phyloP scores from a whole-genome alignment of 2,329 filamentous ascomycete genomes.

The Aspergillus udagawae region DNA sequence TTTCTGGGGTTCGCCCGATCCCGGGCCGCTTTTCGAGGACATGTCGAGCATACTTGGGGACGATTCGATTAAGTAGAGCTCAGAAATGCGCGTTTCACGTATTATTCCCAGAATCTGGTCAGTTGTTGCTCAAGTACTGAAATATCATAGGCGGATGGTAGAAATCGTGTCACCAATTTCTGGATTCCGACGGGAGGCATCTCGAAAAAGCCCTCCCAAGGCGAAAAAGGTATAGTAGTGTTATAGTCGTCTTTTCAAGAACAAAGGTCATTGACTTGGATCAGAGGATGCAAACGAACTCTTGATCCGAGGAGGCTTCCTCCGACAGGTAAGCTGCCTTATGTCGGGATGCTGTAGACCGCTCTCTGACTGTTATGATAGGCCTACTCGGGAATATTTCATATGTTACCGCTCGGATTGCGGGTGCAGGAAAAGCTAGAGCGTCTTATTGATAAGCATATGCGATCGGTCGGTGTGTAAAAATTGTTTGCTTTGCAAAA shows the following conservation, averaged over 20 bases:
- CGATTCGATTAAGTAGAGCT: conserved; percentile 14
- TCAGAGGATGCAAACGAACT: conserved; percentile 61
- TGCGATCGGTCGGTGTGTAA: conserved; percentile 64
- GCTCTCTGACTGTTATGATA: conserved; percentile 29
- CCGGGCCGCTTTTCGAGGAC: conserved; percentile 22
- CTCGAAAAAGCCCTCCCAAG: conserved; percentile 49
- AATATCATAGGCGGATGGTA: conserved; percentile 48
- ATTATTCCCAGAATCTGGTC: conserved; percentile 11
- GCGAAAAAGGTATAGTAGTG: conserved; percentile 37
- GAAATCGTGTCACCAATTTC: conserved; percentile 64
- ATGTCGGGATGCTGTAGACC: neutral
- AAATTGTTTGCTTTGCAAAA: neutral
- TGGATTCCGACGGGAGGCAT: conserved; percentile 77
- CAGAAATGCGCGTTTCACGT: conserved; percentile 35
- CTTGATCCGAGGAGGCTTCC: conserved; percentile 66
- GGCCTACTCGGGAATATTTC: conserved; percentile 87
- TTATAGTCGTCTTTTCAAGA: neutral
- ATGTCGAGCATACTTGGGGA: conserved; percentile 23
- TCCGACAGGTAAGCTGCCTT: conserved; percentile 58
- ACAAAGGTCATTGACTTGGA: conserved; percentile 41
- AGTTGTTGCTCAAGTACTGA: conserved; percentile 7
- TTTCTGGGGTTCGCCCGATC: conserved; percentile 21
- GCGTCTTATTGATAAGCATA: conserved; percentile 79
- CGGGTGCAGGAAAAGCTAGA: conserved; percentile 88
- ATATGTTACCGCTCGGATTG: conserved; percentile 80